These are phyloP conservation scores for Aspergillus sp. DNA, from an alignment of 2,329 filamentous ascomycete species.

Conservation along the genomic window DNA sequence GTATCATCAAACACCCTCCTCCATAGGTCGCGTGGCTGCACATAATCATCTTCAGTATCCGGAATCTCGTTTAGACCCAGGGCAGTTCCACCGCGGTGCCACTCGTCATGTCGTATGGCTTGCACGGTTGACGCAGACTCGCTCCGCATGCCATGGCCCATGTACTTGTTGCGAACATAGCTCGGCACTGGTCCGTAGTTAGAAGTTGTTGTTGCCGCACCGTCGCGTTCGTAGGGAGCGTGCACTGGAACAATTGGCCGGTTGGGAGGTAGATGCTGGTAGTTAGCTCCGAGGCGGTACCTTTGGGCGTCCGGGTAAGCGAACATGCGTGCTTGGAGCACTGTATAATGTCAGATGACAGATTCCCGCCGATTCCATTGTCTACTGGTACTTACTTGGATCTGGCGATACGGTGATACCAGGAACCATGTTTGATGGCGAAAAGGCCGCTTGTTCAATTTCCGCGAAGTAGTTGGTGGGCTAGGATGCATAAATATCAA, in stretches of 20 bases:
- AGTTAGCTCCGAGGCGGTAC: constrained; percentile 43
- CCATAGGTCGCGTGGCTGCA: constrained; percentile 25
- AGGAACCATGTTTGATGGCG: constrained; percentile 44
- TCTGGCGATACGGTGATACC: constrained; percentile 45
- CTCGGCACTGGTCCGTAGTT: constrained; percentile 55
- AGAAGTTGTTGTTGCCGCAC: constrained; percentile 29
- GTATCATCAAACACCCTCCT: constrained; percentile 18
- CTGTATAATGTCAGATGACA: constrained; percentile 13
- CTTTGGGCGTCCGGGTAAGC: constrained; percentile 46
- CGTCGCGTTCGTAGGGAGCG: constrained; percentile 46
- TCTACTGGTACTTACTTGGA: constrained; percentile 29
- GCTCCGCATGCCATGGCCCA: constrained; percentile 10
- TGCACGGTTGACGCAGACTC: constrained; percentile 6
- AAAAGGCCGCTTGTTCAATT: constrained; percentile 46
- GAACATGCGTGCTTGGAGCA: constrained; percentile 45
- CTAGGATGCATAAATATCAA: constrained; percentile 5
- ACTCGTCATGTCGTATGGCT: constrained; percentile 15
- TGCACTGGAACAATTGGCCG: constrained; percentile 31
- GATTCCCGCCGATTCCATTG: neutral
- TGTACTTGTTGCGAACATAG: constrained; percentile 36
- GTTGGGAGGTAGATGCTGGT: constrained; percentile 34
- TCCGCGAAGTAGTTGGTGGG: constrained; percentile 46
- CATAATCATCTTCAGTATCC: constrained; percentile 23
- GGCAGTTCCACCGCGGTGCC: constrained; percentile 11
- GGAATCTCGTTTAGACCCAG: constrained; percentile 17